phyloP scores from a whole-genome alignment of 768 basidiomycete genomes.

The Leccinum ochraceum region DNA sequence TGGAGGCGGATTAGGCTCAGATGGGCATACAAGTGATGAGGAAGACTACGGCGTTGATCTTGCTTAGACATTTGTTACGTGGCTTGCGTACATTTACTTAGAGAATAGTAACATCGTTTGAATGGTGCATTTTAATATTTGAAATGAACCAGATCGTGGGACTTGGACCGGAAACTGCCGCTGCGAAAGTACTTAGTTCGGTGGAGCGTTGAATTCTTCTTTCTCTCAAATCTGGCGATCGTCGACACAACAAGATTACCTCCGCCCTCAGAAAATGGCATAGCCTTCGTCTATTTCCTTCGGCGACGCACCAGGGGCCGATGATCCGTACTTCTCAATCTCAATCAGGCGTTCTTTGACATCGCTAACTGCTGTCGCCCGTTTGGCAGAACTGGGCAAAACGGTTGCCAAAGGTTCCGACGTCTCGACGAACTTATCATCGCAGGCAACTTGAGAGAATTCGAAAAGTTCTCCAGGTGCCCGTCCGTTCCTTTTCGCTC shows the following conservation, averaged over 20 bases:
- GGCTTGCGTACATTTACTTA: no score
- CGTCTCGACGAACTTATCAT: constrained; percentile 80
- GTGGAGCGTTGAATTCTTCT: constrained; percentile 38
- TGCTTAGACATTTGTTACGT: no score
- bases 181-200: no score
- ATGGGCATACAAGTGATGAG: no score
- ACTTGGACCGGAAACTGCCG: no score
- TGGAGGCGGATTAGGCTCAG: no score
- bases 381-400: constrained; percentile 60
- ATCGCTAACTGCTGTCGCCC: constrained; percentile 70
- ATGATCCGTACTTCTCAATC: constrained; percentile 11
- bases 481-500: constrained; percentile 20
- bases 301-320: constrained; percentile 32
- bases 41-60: no score
- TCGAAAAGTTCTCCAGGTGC: constrained; percentile 78
- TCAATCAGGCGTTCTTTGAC: constrained; percentile 32
- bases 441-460: constrained; percentile 72
- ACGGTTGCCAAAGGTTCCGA: constrained; percentile 54
- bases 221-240: constrained; percentile 86
- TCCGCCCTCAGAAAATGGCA: constrained; percentile 97
- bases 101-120: no score
- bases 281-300: constrained; percentile 52
- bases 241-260: constrained; percentile 92
- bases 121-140: no score
- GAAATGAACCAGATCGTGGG: no score